A percentile compares a stretch with the other conserved stretches of the same genome.
These are phyloP conservation scores for Cladorrhinum sp. DNA, from an alignment of 2,329 filamentous ascomycete genomes.

Conservation along the genomic window DNA sequence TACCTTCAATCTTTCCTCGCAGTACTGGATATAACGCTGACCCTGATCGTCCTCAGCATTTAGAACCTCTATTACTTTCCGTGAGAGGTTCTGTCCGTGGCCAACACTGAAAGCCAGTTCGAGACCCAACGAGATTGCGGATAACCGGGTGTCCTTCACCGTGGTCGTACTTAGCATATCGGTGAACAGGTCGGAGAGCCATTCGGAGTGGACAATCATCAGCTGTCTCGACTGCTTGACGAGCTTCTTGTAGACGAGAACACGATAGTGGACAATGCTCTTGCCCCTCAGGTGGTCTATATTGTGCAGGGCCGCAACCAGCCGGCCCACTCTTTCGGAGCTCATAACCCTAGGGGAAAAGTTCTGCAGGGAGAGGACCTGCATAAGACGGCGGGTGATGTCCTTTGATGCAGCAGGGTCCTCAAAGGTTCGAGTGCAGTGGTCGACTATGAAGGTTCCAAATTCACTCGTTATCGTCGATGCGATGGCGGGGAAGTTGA, in stretches of 20 bases:
- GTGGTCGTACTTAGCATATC: conserved; percentile 68
- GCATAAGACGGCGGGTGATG: conserved; percentile 73
- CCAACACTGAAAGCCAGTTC: conserved; percentile 69
- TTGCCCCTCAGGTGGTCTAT: conserved; percentile 75
- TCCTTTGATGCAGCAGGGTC: conserved; percentile 70
- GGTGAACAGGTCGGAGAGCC: conserved; percentile 78
- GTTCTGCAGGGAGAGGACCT: conserved; percentile 75
- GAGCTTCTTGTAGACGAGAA: conserved; percentile 76
- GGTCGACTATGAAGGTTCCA: conserved; percentile 73
- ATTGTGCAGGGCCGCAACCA: conserved; percentile 68
- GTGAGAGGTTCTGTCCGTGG: conserved; percentile 64
- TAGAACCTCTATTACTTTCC: conserved; percentile 63
- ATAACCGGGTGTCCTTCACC: conserved; percentile 70
- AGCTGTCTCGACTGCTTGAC: conserved; percentile 65
- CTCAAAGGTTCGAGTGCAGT: conserved; percentile 71
- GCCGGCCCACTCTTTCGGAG: conserved; percentile 62
- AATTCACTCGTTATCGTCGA: conserved; percentile 74
- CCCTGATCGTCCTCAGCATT: conserved; percentile 56
- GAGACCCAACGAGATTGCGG: conserved; percentile 71
- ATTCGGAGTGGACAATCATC: conserved; percentile 71
- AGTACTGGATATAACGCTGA: conserved; percentile 65
- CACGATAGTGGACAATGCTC: conserved; percentile 72
- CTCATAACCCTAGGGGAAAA: conserved; percentile 76
- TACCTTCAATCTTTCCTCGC: conserved; percentile 62
- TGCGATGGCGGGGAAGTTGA: conserved; percentile 70